Evolutionary conservation across 192 early-diverging fungal species (phyloP).

Genomic region (Umbelopsis sp.): DNA sequence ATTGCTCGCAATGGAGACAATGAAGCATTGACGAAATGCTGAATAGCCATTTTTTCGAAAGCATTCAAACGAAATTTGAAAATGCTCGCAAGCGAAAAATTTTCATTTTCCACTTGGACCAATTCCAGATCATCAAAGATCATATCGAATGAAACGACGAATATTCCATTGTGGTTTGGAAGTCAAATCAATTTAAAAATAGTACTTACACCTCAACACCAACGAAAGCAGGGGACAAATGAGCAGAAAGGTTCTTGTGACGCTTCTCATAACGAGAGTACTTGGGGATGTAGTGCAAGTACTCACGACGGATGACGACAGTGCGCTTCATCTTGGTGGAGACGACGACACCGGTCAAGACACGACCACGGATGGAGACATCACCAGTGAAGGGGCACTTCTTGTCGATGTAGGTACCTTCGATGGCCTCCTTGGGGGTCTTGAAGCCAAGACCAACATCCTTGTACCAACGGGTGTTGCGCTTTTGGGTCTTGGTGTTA

Average conservation of each 20-base stretch:
- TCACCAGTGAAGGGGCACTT: constrained; percentile 99
- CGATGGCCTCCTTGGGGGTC: constrained; percentile 97
- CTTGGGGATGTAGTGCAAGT: constrained; percentile 99
- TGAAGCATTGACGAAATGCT: constrained; percentile 15
- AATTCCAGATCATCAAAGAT: too few relatives aligned
- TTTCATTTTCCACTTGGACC: not conserved
- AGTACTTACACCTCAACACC: constrained; percentile 44
- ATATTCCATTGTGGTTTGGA: constrained; percentile 15
- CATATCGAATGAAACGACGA: not conserved
- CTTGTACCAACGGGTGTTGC: constrained; percentile 94
- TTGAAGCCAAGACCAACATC: constrained; percentile 99
- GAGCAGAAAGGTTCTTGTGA: constrained; percentile 99
- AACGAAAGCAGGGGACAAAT: constrained; percentile 93
- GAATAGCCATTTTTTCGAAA: constrained; percentile 20
- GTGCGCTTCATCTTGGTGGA: constrained; percentile 99
- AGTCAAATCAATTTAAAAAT: constrained; percentile 18
- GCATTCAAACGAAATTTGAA: not conserved
- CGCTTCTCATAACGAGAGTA: constrained; percentile 99
- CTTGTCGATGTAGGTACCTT: constrained; percentile 99
- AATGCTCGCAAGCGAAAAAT: not conserved
- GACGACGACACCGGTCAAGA: constrained; percentile 89
- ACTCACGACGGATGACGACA: constrained; percentile 97
- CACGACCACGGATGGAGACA: constrained; percentile 96
- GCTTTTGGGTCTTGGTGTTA: constrained; percentile 81
- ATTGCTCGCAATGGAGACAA: not conserved